Evolutionary conservation across 2,329 filamentous ascomycete species (phyloP), one percentile per base, ranked within the genome.

Genomic region (Cladophialophora chaetospira): DNA sequence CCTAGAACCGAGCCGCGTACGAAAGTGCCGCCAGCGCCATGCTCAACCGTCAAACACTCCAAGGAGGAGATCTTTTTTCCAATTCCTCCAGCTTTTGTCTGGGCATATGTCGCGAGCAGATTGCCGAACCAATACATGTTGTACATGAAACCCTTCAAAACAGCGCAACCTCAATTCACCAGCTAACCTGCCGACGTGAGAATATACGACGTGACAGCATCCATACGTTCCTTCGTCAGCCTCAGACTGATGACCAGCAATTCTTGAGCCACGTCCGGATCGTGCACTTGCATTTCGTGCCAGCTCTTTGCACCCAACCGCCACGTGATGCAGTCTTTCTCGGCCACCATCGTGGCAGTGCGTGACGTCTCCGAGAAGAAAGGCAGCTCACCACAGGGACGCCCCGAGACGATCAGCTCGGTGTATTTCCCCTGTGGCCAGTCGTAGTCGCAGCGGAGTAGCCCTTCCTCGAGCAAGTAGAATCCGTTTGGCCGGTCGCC

Each of bases 191-290:
- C 61, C 23, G 60, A 53, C 5, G 60, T 54, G 38, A 65, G 55
- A 29, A 78, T 77, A 70, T 73, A 82, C 71, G 78, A 80, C 21
- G 83, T 86, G 61, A 87, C 84, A 53, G 82, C 81, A 67, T 84
- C 82, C 91, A 97, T 96, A 65, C 94, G 82, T 80, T 99, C 94
- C 55, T 88, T 95, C 38, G 93, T 97, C 71, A 99, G 74, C 78
- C 96, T 97, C 70, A 99, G 72, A n/a, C 88, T 89, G 48, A 97
- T 86, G 67, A 86, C 87, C 70, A 99, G 73, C 67, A 99, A 69
- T 74, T 99, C 94, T 67, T 84, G 82, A 45, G 91, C 91, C 56
- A 97, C 85, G 36, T 91, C 89, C 0, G 85, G 82, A 65, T 95
- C 82, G 53, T 86, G 79, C 58, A 78, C 78, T 71, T 95, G 89